These are phyloP conservation scores for Aspergillus udagawae DNA, from an alignment of 2,329 filamentous ascomycete species.

Conservation along the genomic window DNA sequence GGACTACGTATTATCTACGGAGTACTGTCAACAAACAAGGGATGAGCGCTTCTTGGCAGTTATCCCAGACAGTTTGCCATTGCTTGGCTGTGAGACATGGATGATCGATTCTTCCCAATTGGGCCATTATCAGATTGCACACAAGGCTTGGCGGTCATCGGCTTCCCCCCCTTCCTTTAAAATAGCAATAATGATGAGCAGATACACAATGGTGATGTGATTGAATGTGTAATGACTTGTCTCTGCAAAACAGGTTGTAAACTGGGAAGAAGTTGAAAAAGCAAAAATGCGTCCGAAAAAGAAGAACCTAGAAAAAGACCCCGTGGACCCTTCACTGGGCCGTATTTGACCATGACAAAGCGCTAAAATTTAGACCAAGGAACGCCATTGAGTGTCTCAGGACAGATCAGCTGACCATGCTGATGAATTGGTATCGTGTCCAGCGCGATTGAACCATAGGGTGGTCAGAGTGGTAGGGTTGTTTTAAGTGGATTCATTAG, in stretches of 20 bases:
- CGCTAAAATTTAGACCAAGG: slow-evolving; percentile 1
- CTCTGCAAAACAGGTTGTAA: not conserved
- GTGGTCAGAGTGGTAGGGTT: not conserved
- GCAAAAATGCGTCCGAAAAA: not conserved
- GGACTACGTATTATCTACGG: not conserved
- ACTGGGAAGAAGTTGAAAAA: not conserved
- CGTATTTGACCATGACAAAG: not conserved
- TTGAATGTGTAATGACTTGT: not conserved
- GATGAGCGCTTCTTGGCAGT: not conserved
- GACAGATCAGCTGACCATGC: not conserved
- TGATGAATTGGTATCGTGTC: slow-evolving; percentile 12
- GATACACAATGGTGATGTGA: not conserved
- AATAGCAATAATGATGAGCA: not conserved
- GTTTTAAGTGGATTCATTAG: not conserved
- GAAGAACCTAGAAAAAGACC: not conserved
- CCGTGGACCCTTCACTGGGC: not conserved
- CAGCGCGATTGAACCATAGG: slow-evolving; percentile 13
- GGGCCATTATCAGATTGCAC: slow-evolving; percentile 15
- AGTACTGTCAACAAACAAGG: not conserved
- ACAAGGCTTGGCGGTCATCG: slow-evolving; percentile 17
- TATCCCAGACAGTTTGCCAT: slow-evolving; percentile 6
- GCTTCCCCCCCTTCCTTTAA: slow-evolving; percentile 2
- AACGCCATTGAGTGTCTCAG: slow-evolving; percentile 2
- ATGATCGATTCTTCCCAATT: not conserved
- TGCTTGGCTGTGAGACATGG: slow-evolving; percentile 17